Evolutionary conservation across 2,329 filamentous ascomycete genomes (phyloP).

Genomic region (Hypoxylon sp.): DNA sequence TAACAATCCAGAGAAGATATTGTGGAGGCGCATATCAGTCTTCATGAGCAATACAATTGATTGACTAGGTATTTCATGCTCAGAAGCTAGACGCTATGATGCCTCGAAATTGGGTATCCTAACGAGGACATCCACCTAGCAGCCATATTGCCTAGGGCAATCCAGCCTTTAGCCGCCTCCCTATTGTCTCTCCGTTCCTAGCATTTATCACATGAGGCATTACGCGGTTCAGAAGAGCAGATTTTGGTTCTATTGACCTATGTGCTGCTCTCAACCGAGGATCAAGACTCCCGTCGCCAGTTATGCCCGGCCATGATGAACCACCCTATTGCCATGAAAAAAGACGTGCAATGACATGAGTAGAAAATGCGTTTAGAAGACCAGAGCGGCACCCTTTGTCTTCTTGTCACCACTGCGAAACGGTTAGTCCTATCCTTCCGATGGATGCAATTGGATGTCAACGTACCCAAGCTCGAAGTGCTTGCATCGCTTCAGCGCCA

Average conservation of each 20-base stretch:
- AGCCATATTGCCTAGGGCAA: slow-evolving; percentile 3
- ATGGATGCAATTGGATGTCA: slow-evolving; percentile 12
- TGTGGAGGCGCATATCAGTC: too few relatives aligned
- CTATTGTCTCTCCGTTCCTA: slow-evolving; percentile 18
- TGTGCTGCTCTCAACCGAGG: slow-evolving; percentile 57
- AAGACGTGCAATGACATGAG: slow-evolving; percentile 59
- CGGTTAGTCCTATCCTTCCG: slow-evolving; percentile 58
- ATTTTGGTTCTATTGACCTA: slow-evolving; percentile 50
- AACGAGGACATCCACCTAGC: slow-evolving; percentile 10
- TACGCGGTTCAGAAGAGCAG: slow-evolving; percentile 41
- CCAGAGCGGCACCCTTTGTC: slow-evolving; percentile 99
- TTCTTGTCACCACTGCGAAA: slow-evolving; percentile 97
- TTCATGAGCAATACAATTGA: background rate
- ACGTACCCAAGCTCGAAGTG: slow-evolving; percentile 99
- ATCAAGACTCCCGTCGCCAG: slow-evolving; percentile 59
- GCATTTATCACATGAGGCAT: slow-evolving; percentile 39
- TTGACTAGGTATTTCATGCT: slow-evolving; percentile 6
- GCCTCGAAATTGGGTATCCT: slow-evolving; percentile 11
- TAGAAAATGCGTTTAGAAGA: slow-evolving; percentile 85
- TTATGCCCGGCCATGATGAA: slow-evolving; percentile 59
- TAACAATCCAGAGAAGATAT: too few relatives aligned
- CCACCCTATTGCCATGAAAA: slow-evolving; percentile 64
- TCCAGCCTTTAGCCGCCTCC: background rate
- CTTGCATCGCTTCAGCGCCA: slow-evolving; percentile 99
- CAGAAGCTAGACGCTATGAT: slow-evolving; percentile 9